Percentiles rank a stretch among this genome's conserved stretches.
phyloP scores from a whole-genome alignment of 1,139 yeast genomes.

The Saccharomyces hybrid region DNA sequence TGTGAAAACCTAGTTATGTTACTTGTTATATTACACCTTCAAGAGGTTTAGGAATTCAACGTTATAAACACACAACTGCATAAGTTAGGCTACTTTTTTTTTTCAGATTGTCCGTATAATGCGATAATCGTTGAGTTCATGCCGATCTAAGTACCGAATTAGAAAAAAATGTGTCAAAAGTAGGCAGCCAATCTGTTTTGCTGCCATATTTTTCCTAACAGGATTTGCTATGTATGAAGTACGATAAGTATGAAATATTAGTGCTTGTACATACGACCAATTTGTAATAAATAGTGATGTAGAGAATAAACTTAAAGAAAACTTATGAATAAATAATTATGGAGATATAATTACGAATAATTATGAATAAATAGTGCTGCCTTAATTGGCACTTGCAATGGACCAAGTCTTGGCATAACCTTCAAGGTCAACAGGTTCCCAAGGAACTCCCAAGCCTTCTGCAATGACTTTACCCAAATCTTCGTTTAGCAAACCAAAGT shows the following conservation, averaged over 20 bases:
- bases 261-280: neutral
- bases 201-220: neutral
- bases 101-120: neutral
- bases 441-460: constrained; percentile 34
- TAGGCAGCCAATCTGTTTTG: neutral
- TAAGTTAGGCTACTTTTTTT: neutral
- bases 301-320: neutral
- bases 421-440: constrained; percentile 28
- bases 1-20: neutral
- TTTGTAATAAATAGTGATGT: too few relatives aligned
- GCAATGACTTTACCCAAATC: constrained; percentile 36
- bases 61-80: neutral
- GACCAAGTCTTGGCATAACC: constrained; percentile 28
- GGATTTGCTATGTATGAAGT: neutral
- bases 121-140: neutral
- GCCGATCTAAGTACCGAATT: neutral
- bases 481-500: constrained; percentile 35
- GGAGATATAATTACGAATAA: neutral
- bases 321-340: neutral
- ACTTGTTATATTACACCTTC: neutral
- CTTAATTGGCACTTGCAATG: neutral
- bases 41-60: neutral
- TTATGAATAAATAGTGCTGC: neutral
- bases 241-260: neutral
- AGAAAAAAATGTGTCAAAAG: neutral